Base-by-base conservation (phyloP, 169 alveolate species). In the Cryptosporidium parvum region DNA sequence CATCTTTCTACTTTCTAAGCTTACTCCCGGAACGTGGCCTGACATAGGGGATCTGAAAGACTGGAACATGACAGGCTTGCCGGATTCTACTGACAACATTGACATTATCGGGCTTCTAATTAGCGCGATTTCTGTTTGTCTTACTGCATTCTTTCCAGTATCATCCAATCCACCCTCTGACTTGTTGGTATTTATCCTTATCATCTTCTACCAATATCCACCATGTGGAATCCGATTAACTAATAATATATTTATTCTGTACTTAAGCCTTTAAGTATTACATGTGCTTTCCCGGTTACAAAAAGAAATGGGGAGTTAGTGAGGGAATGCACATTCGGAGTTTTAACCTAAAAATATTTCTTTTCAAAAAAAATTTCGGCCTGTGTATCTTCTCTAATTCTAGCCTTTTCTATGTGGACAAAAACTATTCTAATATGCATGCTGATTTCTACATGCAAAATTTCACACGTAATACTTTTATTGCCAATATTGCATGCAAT, bases 91-190 rank as follows among this genome's bases (percentile, higher is more conserved):
- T 59, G 73, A 62, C 52, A 80, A 12, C 69, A 80, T 80, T 42
- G 89, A 80, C 89, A 80, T 80, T 62, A 80, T 80, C 70, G 89
- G 89, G 48, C 65, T 65, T 65, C 89, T 80, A 80, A 80, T 80
- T 29, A 80, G 23, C 29, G 44, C 62, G 33, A 80, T 80, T 80
- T 59, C 89, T 9, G 67, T 80, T 6, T 65, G 72, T 21, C 16
- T 59, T 39, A 14, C 21, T 37, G 45, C 65, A 29, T 31, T 12
- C 62, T 31, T 29, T 12, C 26, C 75, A 12, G 35, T 18, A 2
- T 80, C 75, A 26, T 45, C 45, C 14, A 23, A 16, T 21, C 56
- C 72, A 0, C 29, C 3, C 35, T 53, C 52, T 9, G 33, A 3
- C 37, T 33, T 37, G 62, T 26, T 59, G 31, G 14, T 23, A 21